Evolutionary conservation across 2,329 filamentous ascomycete species (phyloP), one percentile per base, ranked within the genome.

Genomic region (Capronia epimyces): DNA sequence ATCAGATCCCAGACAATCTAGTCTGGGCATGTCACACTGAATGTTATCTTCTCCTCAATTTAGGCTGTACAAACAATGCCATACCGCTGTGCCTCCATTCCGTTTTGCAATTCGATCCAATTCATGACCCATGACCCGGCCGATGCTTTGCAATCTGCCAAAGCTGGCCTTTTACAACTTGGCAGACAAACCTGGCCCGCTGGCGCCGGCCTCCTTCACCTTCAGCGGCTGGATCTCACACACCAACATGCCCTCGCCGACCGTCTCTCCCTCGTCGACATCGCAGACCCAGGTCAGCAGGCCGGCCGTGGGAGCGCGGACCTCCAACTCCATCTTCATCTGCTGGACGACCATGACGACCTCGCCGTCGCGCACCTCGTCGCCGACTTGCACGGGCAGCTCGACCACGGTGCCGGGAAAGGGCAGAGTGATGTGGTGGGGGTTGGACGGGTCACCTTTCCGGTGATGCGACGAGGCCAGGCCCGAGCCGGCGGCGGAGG

Each of bases 241-340:
- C 50, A 75, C 67, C 46, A 81, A 63, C 59, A 74, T 74, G 1
- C 79, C 79, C 55, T 81, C 79, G 0, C 69, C 73, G 1, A 82
- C 75, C 56, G 80, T 79, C 44, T 77, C 4, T 71, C 76, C 52
- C n/a, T 52, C 49, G 36, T 55, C 52, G 20, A 52, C 25, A 24
- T 55, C 49, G 40, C 48, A 39, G 66, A 76, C 71, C 74, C 78
- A 82, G 1, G 62, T 66, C 3, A 79, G 71, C 1, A 61, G 63
- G 0, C 80, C 80, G 1, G 68, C 67, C 3, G 69, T 68, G 13
- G 70, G 68, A 48, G 71, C 71, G 18, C 81, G 65, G 2, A 84
- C 75, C 59, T 84, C 81, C n/a, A 84, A 65, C 57, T 84, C 81
- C 81, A 84, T 84, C 65, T 84, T 84, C 80, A 83, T 83, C 65